These are phyloP conservation scores for Sporothrix curviconia DNA, from an alignment of 2,329 filamentous ascomycete species.

Conservation along the genomic window DNA sequence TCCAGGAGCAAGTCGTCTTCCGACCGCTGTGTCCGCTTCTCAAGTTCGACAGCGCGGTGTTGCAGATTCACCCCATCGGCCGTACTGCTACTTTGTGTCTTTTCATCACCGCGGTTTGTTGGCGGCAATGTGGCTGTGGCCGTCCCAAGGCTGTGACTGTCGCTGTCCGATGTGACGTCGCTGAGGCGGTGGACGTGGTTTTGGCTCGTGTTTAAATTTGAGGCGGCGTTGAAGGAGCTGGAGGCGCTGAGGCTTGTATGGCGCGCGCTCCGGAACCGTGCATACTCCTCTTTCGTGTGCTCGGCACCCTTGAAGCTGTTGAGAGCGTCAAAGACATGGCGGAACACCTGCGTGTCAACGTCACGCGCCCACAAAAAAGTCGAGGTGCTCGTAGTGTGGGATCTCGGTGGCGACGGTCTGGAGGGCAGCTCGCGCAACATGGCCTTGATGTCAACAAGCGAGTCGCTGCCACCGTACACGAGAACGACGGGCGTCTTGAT, in stretches of 20 bases:
- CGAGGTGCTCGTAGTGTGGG: conserved; percentile 89
- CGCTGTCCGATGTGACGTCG: background rate
- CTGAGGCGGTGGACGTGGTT: background rate
- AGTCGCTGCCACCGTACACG: conserved; percentile 89
- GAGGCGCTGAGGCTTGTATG: conserved; percentile 38
- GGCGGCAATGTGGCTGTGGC: background rate
- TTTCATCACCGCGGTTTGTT: too few relatives aligned
- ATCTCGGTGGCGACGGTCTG: conserved; percentile 84
- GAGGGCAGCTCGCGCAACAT: conserved; percentile 83
- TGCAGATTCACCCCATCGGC: background rate
- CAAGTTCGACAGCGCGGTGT: background rate
- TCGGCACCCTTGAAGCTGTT: conserved; percentile 59
- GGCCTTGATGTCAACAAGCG: conserved; percentile 83
- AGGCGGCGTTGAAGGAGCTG: background rate
- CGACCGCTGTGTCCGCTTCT: background rate
- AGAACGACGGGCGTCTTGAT: conserved; percentile 94
- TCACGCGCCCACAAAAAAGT: conserved; percentile 93
- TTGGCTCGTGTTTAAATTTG: background rate
- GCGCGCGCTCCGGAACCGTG: conserved; percentile 48
- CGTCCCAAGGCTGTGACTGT: too few relatives aligned
- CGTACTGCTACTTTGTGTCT: background rate
- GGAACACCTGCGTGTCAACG: conserved; percentile 77
- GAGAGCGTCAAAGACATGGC: conserved; percentile 83
- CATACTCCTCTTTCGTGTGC: conserved; percentile 55
- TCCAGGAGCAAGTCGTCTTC: conserved; percentile 9